Conservation (phyloP, 2,329 filamentous ascomycete genomes). For the Trichoderma sp. region DNA sequence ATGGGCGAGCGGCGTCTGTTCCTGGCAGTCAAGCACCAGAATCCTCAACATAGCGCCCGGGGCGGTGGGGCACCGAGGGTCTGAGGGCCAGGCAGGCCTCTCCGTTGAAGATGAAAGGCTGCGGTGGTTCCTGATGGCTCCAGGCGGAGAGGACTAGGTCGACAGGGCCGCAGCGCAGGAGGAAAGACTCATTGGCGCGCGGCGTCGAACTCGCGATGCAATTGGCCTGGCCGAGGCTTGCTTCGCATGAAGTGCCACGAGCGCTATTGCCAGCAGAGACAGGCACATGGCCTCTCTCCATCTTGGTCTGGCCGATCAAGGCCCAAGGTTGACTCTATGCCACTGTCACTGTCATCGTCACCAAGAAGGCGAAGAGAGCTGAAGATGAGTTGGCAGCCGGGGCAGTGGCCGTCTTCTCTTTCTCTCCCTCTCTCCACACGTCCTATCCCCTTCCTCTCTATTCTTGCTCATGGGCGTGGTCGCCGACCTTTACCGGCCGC, state of each 20-base stretch:
- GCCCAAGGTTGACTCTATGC: not conserved
- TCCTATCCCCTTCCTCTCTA: not conserved
- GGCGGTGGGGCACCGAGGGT: conserved; percentile 24
- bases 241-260: not conserved
- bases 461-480: conserved; percentile 3
- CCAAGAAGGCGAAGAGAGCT: not conserved
- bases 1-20: conserved; percentile 35
- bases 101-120: conserved; percentile 27
- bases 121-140: conserved; percentile 25
- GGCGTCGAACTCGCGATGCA: conserved; percentile 9
- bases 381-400: not conserved
- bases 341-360: not conserved
- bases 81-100: conserved; percentile 7
- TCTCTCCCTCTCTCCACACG: not conserved
- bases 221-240: conserved; percentile 5
- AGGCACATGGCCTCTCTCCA: conserved; percentile 1
- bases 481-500: conserved; percentile 17
- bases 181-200: conserved; percentile 24
- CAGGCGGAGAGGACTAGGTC: conserved; percentile 16
- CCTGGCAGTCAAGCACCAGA: conserved; percentile 23
- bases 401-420: not conserved
- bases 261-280: not conserved
- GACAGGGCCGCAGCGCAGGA: conserved; percentile 6
- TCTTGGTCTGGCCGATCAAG: conserved; percentile 2
- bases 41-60: conserved; percentile 7